Conservation (phyloP, 2,329 filamentous ascomycete species). For the Lithohypha guttulata region DNA sequence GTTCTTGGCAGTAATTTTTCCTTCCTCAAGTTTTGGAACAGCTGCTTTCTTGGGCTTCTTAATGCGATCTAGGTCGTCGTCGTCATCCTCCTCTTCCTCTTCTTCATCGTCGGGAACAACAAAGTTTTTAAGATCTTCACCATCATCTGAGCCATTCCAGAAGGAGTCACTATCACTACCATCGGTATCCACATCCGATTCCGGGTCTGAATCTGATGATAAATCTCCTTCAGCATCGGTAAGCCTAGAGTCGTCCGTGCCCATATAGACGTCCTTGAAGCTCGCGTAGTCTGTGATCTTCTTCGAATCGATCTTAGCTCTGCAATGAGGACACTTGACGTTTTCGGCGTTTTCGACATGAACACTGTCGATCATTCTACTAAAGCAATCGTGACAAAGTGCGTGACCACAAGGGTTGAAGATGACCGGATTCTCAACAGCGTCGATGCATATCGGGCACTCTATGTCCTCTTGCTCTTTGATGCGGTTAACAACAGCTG, state of each 20-base stretch:
- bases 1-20: too few relatives aligned
- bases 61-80: constrained; percentile 25
- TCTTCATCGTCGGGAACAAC: constrained; percentile 41
- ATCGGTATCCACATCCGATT: constrained; percentile 23
- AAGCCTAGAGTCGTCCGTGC: neutral
- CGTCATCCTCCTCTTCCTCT: constrained; percentile 31
- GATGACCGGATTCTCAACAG: constrained; percentile 61
- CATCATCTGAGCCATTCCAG: constrained; percentile 29
- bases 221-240: constrained; percentile 26
- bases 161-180: too few relatives aligned
- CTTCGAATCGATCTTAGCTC: constrained; percentile 53
- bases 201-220: constrained; percentile 23
- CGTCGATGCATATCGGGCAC: constrained; percentile 75
- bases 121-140: constrained; percentile 39
- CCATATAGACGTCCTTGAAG: constrained; percentile 61
- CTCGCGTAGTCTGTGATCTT: constrained; percentile 62
- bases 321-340: constrained; percentile 66
- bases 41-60: constrained; percentile 11
- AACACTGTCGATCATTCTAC: constrained; percentile 54
- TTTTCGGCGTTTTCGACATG: constrained; percentile 49
- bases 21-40: constrained; percentile 12
- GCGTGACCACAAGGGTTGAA: constrained; percentile 77
- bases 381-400: constrained; percentile 66
- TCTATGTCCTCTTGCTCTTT: constrained; percentile 53
- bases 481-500: constrained; percentile 56